Base-by-base conservation (phyloP, 805 yeast genomes). In the Candida nemodendra region DNA sequence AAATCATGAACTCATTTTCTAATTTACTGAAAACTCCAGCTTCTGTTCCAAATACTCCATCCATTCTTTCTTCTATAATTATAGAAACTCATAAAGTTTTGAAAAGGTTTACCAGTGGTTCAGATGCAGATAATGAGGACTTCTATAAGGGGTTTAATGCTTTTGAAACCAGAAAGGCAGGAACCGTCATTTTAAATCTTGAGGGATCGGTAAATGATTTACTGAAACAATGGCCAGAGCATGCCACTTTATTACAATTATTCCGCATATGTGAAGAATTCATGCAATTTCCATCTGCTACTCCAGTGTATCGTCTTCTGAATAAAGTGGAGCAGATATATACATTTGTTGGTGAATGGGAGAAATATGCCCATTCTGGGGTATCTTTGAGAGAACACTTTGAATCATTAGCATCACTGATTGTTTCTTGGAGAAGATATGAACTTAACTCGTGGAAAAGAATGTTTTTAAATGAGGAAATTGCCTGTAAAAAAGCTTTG, bases 401-500 rank as follows among this genome's bases (percentile, higher is more conserved):
- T 44, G 81, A 77, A 27, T 68, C 72, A 11, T 61, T 87, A 21
- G 79, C 95, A 0, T 53, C 62, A 0, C 64, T 90, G 43, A 84
- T 93, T 47, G 90, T 93, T 3, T 71, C 84, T 0, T 93, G 99
- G 99, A 78, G 99, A 68, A 78, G 77, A 51, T 60, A 90, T 27
- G 99, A 93, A 59, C 71, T 93, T 32, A 69, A 82, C 0, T 81
- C 95, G 1, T 93, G 98, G 97, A 80, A 80, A 34, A 68, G 79
- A 2, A 68, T 93, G 30, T 83, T 93, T 53, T 68, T 62, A 7
- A 72, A 76, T 41, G 96, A 88, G 56, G 83, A 79, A 34, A 46
- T 52, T 13, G 62, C 63, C 0, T 52, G 74, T 14, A 69, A 72
- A 39, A 67, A 66, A 31, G 68, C 61, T 5, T 63, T 81, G 32